Base-by-base conservation (phyloP, 192 early-diverging fungal species). In the Globomyces pollinis-pini region DNA sequence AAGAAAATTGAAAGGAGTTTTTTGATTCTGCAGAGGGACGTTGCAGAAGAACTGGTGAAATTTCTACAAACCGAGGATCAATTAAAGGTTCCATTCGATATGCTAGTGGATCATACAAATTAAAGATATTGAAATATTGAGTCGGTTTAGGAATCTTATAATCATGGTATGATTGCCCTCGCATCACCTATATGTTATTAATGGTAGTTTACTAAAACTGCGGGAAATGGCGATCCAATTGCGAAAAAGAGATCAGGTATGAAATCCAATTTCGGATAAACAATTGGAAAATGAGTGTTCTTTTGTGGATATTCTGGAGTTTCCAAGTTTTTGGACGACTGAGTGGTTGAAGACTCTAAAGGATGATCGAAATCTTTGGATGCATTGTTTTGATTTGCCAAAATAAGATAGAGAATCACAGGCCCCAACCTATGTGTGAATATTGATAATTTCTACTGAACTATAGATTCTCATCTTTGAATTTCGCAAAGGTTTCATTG, bases 21-120 rank as follows among this genome's bases (percentile, higher is more conserved):
- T 45, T 43, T 41, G 57, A 50, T 47, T 59, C 54, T 18, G 29
- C 31, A 18, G 66, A 66, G 3, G 77, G 77, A 2, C 71, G 62
- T 49, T 70, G 66, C 3, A 79, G 30, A 16, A 70, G 70, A 20
- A 72, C 60, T 3, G 77, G 77, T 12, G 70, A 62, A 45, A 79
- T 67, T 53, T 64, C 68, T 8, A 61, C 59, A 47, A 73, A 75
- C 21, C 63, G 35, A 1, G 56, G 15, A 42, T 75, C 60, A 32
- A 75, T 24, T 7, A 79, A 58, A 2, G 77, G 77, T 34, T 79
- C 77, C 34, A 71, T 49, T 24, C 77, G 50, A 41, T 79, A 79
- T 8, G 66, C 67, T 39, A 78, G 21, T 3, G 77, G 77, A 50
- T 79, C 77, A 53, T 71, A 75, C 11, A 79, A 51, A 38, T 73